phyloP scores from a whole-genome alignment of 2,329 filamentous ascomycete genomes.

The Trichoderma sp. region DNA sequence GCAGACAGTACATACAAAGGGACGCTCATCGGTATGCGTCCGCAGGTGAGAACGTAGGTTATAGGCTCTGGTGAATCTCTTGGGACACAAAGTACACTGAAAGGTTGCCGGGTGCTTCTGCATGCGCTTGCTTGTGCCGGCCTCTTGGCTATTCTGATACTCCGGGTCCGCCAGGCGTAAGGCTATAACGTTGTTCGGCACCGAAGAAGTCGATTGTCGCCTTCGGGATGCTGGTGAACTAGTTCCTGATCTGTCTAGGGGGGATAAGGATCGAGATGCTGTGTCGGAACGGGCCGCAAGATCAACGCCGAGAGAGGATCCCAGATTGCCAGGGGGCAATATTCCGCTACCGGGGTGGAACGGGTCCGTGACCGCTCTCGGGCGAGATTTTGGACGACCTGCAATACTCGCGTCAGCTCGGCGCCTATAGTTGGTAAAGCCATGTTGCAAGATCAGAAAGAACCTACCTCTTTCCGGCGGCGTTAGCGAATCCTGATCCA shows the following conservation, averaged over 20 bases:
- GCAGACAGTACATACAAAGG: conserved; percentile 95
- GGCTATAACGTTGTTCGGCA: conserved; percentile 71
- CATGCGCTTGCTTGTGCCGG: conserved; percentile 72
- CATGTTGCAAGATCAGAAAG: background rate
- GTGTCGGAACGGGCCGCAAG: conserved; percentile 50
- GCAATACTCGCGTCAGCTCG: conserved; percentile 28
- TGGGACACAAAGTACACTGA: conserved; percentile 90
- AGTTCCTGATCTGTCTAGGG: conserved; percentile 55
- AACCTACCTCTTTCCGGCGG: conserved; percentile 71
- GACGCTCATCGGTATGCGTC: conserved; percentile 95
- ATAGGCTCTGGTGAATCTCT: conserved; percentile 94
- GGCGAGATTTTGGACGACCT: conserved; percentile 55
- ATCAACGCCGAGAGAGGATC: conserved; percentile 54
- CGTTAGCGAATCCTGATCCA: conserved; percentile 77
- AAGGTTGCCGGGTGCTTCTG: conserved; percentile 98
- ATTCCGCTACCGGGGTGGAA: conserved; percentile 53
- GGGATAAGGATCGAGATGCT: conserved; percentile 60
- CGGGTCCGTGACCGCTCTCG: conserved; percentile 62
- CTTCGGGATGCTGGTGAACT: conserved; percentile 41
- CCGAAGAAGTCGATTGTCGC: conserved; percentile 66
- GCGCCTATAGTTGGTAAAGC: background rate
- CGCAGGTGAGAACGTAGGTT: conserved; percentile 93
- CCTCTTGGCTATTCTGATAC: conserved; percentile 67
- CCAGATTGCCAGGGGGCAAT: conserved; percentile 48
- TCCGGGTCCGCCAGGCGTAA: conserved; percentile 87